Evolutionary conservation across 306 rosid genomes (phyloP).

Genomic region (Sechiopsis laciniata): DNA sequence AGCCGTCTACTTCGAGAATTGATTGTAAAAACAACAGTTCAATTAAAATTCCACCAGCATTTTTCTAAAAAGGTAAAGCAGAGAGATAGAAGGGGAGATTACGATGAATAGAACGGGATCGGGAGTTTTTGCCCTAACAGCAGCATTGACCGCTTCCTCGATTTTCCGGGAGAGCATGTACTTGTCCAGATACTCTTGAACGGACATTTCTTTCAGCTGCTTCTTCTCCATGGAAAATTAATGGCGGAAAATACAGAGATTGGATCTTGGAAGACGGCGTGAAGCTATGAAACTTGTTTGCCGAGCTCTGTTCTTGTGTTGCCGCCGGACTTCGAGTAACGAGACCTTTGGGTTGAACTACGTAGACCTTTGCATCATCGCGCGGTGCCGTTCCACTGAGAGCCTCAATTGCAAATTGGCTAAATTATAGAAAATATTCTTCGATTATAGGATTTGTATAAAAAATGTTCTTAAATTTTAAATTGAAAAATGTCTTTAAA

Average conservation of each 20-base stretch:
- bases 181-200: slow-evolving; percentile 77
- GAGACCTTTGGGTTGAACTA: slow-evolving; percentile 6
- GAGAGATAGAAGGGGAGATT: slow-evolving; percentile 16
- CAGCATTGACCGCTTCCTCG: slow-evolving; percentile 97
- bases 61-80: neutral
- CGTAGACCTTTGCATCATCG: neutral
- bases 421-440: too few species aligned
- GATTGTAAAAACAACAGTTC: slow-evolving; percentile 1
- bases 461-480: too few species aligned
- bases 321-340: neutral
- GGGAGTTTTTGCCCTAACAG: slow-evolving; percentile 79
- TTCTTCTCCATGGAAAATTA: slow-evolving; percentile 19
- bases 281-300: neutral
- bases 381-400: neutral
- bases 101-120: slow-evolving; percentile 98
- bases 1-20: neutral
- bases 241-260: neutral
- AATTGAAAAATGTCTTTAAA: too few species aligned
- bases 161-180: slow-evolving; percentile 81
- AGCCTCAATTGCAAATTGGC: too few species aligned
- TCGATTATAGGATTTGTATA: too few species aligned
- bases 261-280: neutral
- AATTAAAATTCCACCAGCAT: neutral
- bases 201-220: slow-evolving; percentile 53
- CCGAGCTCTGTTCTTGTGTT: neutral